Conservation (phyloP, 2,329 filamentous ascomycete genomes). For the Fusarium chaquense region DNA sequence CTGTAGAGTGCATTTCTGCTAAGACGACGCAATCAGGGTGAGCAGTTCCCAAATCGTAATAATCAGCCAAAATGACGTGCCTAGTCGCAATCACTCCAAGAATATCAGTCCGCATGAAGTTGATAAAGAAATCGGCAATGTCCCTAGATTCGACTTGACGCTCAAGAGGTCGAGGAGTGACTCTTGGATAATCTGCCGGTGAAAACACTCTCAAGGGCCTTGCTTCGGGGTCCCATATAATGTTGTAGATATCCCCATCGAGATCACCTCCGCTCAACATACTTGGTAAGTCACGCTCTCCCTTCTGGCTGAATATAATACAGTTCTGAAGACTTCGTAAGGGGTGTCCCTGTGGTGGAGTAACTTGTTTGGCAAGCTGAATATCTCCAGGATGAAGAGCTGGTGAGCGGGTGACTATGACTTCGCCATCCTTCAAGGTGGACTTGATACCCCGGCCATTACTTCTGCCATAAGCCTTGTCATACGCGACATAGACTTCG, state of each 20-base stretch:
- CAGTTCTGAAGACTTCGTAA: constrained; percentile 76
- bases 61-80: constrained; percentile 75
- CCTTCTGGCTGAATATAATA: constrained; percentile 80
- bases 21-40: constrained; percentile 65
- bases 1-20: constrained; percentile 75
- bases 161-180: constrained; percentile 68
- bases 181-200: constrained; percentile 78
- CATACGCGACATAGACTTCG: constrained; percentile 75
- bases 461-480: constrained; percentile 50
- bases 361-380: constrained; percentile 71
- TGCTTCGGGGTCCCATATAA: constrained; percentile 76
- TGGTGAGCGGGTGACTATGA: constrained; percentile 82
- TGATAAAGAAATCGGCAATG: constrained; percentile 84
- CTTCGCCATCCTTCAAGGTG: constrained; percentile 52
- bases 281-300: constrained; percentile 79
- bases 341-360: constrained; percentile 70
- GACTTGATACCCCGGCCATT: constrained; percentile 45
- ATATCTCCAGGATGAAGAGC: constrained; percentile 86
- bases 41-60: constrained; percentile 62
- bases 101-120: constrained; percentile 77
- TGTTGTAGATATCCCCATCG: constrained; percentile 84
- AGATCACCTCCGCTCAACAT: constrained; percentile 85
- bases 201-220: constrained; percentile 56
- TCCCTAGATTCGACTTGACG: constrained; percentile 70
- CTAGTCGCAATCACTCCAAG: constrained; percentile 73